Base-by-base conservation (phyloP, 2,329 filamentous ascomycete genomes). In the Elsinoe ampelina region DNA sequence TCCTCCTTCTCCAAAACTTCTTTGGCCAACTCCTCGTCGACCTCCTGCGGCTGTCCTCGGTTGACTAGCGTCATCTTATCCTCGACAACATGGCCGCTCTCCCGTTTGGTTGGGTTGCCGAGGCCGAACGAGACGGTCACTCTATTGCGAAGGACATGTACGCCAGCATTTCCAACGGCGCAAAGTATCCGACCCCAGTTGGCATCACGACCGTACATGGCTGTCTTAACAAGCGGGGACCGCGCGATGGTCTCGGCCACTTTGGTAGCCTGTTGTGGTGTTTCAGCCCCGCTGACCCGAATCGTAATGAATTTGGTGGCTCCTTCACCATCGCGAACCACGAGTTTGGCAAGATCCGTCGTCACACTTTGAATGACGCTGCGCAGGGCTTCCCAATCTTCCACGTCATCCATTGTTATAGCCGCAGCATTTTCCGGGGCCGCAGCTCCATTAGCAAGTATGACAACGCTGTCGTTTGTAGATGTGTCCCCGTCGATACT, bases 101-200 rank as follows among this genome's bases (percentile, higher is more conserved):
- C 12, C 7, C 19, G 15, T 17, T 48, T 32, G 2, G 15, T 12
- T 26, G 22, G 13, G 30, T 15, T 20, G 3, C 45, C 45, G 8
- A 91, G 73, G 30, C 38, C 52, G 68, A 93, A 92, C 5, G 85
- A 88, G 20, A 93, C 88, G 63, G 78, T 89, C 1, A 87, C 92
- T 67, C 80, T 80, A 61, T 84, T 80, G 0, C 86, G 85, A 0
- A 80, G 73, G 54, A 93, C 80, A 45, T 82, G 81, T 1, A 86
- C 82, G 1, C 84, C 81, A 58, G 80, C 77, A 69, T 97, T 97
- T 2, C 93, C 93, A 3, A 91, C 90, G 0, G 93, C 92, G 70
- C 93, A 97, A 26, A 97, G 80, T 61, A 98, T 95, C 56, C 93
- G 89, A 34, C 93, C 93, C 93, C 93, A 98, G 77, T 98, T 98